Evolutionary conservation across 371 early-diverging fungal species (phyloP).

Genomic region (Rhizopus stolonifer): DNA sequence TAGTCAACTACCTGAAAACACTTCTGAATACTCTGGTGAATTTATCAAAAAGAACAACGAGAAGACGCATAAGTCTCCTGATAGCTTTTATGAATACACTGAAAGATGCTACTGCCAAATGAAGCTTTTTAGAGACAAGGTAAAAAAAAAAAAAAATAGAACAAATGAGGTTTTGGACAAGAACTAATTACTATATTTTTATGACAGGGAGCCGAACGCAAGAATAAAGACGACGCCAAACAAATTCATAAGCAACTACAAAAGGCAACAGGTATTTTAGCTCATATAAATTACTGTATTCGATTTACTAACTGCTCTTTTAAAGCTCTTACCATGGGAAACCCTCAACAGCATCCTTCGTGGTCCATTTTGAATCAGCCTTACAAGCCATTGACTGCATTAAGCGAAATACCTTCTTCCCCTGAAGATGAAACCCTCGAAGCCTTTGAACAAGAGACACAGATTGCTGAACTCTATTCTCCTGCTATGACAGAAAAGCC

Average conservation of each 20-base stretch:
- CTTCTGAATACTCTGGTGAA: slow-evolving; percentile 3
- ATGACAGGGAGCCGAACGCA: slow-evolving; percentile 58
- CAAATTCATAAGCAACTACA: slow-evolving; percentile 59
- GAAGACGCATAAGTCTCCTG: neutral
- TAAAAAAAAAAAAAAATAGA: slow-evolving; percentile 9
- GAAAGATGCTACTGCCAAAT: slow-evolving; percentile 68
- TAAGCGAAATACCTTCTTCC: neutral
- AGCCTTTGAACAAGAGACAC: too few species aligned
- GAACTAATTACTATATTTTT: too few species aligned
- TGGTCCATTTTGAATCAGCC: slow-evolving; percentile 7
- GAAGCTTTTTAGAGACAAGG: slow-evolving; percentile 81
- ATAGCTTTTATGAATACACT: slow-evolving; percentile 23
- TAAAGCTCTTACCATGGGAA: slow-evolving; percentile 19
- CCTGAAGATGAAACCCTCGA: neutral
- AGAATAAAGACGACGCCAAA: slow-evolving; percentile 62
- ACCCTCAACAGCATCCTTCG: slow-evolving; percentile 4
- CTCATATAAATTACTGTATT: neutral
- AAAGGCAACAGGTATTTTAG: slow-evolving; percentile 26
- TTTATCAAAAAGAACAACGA: slow-evolving; percentile 4
- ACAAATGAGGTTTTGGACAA: neutral
- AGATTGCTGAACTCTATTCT: too few species aligned
- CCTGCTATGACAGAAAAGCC: too few species aligned
- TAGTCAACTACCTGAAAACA: slow-evolving; percentile 5
- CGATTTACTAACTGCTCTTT: neutral
- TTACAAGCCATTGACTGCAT: neutral